Evolutionary conservation across 345 rosid species (phyloP).

Genomic region (Eucalyptus regnans): DNA sequence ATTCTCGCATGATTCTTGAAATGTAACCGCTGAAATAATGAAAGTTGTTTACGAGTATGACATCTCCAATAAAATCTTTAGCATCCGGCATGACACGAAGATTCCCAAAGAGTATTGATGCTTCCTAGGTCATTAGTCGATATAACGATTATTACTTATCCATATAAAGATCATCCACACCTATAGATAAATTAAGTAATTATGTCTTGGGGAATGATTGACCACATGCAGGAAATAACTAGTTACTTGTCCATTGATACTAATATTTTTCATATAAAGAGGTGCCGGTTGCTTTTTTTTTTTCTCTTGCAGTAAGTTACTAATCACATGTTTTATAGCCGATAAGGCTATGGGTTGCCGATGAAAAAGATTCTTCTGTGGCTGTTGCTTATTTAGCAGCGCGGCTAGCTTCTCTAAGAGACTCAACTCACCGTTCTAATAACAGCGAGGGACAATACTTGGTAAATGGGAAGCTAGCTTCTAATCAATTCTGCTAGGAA

Average conservation of each 20-base stretch:
- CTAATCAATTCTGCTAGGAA: too few relatives aligned
- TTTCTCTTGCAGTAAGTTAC: background rate
- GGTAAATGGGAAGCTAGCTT: background rate
- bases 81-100: too few relatives aligned
- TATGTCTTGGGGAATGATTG: background rate
- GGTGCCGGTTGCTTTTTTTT: background rate
- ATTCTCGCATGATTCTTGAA: too few relatives aligned
- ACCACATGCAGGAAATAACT: background rate
- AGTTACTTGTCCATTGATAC: background rate
- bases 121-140: too few relatives aligned
- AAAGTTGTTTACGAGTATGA: too few relatives aligned
- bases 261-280: background rate
- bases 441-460: background rate
- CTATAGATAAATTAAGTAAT: background rate
- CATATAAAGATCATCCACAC: background rate
- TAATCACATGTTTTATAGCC: background rate
- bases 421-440: background rate
- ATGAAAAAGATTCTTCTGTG: background rate
- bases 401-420: background rate
- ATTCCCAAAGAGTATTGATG: too few relatives aligned
- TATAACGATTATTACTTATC: too few relatives aligned
- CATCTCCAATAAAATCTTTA: too few relatives aligned
- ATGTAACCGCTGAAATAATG: too few relatives aligned
- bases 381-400: background rate
- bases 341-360: background rate